Evolutionary conservation across 2,329 filamentous ascomycete species (phyloP), one percentile per base, ranked within the genome.

Genomic region (Paecilomyces niveus): DNA sequence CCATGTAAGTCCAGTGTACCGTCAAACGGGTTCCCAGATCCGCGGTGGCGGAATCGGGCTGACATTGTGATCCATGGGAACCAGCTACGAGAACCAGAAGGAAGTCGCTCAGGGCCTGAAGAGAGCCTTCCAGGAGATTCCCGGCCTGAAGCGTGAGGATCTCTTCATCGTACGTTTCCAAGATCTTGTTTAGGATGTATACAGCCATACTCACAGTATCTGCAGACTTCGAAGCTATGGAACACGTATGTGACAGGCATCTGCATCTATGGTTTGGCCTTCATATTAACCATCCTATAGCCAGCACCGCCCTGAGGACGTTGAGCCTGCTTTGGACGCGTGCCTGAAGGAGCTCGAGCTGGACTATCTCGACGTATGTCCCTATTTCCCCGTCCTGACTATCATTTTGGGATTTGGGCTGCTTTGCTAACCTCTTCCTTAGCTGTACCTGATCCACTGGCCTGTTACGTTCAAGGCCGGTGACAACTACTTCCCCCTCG

Each of bases 141-240:
- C 72, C 7, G 72, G 72, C 54, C 68, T 75, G 61, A 75, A 74
- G 67, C 71, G 73, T 58, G 72, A 74, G 65, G 73, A 75, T 58
- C 58, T 75, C 51, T 75, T 75, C 65, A 74, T 75, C 59, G 72
- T 74, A 65, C 59, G 70, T 62, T 22, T 29, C 39, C 26, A n/a
- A 8, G 3, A 57, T 54, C n/a, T 31, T 11, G 15, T 3, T 50
- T 32, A 3, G 52, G 50, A 4, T 18, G 18, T 13, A 18, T 15
- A 15, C 1, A 11, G 18, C 7, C 7, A 18, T 32, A 9, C 59
- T 65, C 52, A 63, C 53, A 26, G 18, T 11, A 50, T 31, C 21
- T 55, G 1, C 55, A 74, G 72, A 85, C 83, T n/a, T 80, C 79
- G 62, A 87, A 87, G 74, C 74, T 86, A 11, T 86, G 83, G 83